phyloP scores from a whole-genome alignment of 2,329 filamentous ascomycete species.

The Aspergillus carbonarius region DNA sequence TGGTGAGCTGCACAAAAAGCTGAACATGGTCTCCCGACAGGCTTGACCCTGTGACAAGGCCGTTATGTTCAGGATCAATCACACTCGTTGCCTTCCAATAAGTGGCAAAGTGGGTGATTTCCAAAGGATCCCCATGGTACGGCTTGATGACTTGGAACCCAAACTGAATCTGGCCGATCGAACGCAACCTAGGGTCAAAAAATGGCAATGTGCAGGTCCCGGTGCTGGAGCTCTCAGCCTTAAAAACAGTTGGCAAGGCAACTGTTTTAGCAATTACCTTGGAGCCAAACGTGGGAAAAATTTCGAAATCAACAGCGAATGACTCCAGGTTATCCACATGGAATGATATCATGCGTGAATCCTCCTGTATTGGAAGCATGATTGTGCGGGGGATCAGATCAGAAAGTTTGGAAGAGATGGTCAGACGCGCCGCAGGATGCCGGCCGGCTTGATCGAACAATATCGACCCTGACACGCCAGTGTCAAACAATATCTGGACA shows the following conservation, averaged over 20 bases:
- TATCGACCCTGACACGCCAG: conserved; percentile 65
- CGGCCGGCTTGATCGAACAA: conserved; percentile 97
- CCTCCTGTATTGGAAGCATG: conserved; percentile 92
- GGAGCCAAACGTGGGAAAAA: conserved; percentile 95
- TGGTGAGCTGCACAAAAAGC: conserved; percentile 87
- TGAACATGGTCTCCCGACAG: conserved; percentile 93
- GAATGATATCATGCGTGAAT: conserved; percentile 89
- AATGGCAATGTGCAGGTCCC: conserved; percentile 82
- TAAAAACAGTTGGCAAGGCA: conserved; percentile 83
- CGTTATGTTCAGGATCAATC: conserved; percentile 78
- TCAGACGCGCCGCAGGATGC: conserved; percentile 90
- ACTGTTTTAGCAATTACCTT: conserved; percentile 97
- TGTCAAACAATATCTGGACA: conserved; percentile 86
- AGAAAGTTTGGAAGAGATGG: conserved; percentile 93
- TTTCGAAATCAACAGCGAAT: conserved; percentile 94
- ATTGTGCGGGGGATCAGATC: conserved; percentile 96
- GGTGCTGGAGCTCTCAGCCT: conserved; percentile 69
- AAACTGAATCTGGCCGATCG: conserved; percentile 92
- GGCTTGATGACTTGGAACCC: conserved; percentile 95
- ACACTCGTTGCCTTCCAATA: conserved; percentile 99
- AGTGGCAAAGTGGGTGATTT: conserved; percentile 97
- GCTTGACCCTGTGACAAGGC: conserved; percentile 91
- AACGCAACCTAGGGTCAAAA: conserved; percentile 85
- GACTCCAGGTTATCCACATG: conserved; percentile 91
- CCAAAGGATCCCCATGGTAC: conserved; percentile 85